Conservation (phyloP, 768 basidiomycete species). For the Lepiota venenata region DNA sequence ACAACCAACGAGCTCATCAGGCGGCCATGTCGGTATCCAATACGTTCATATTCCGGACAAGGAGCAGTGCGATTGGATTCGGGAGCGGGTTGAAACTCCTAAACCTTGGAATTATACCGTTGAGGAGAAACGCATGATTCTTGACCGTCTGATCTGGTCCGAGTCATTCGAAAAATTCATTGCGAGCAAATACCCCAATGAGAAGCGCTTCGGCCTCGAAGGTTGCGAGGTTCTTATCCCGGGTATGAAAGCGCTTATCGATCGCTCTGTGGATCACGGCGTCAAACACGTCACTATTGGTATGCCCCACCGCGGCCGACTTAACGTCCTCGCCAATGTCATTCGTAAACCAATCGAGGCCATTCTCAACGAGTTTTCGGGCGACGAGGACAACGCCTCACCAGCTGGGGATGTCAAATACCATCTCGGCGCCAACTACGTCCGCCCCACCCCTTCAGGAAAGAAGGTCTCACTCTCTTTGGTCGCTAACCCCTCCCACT, state of each 20-base stretch:
- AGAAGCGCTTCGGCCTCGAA: constrained; percentile 98
- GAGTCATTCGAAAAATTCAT: constrained; percentile 99
- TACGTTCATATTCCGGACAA: constrained; percentile 97
- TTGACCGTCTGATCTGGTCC: constrained; percentile 99
- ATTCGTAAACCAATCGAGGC: constrained; percentile 98
- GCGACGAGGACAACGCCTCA: constrained; percentile 66
- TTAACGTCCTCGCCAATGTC: constrained; percentile 97
- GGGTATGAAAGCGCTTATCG: constrained; percentile 99
- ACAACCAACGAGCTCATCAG: constrained; percentile 33
- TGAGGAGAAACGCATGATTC: constrained; percentile 98
- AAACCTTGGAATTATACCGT: constrained; percentile 97
- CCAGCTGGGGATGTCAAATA: constrained; percentile 99
- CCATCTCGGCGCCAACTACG: constrained; percentile 98
- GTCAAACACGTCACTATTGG: constrained; percentile 96
- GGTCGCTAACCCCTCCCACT: constrained; percentile 97
- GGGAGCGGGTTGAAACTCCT: constrained; percentile 92
- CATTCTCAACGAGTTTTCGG: constrained; percentile 95
- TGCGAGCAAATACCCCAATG: constrained; percentile 97
- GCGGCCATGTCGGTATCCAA: constrained; percentile 85
- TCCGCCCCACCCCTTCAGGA: constrained; percentile 95
- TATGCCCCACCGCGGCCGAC: constrained; percentile 98
- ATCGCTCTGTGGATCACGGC: constrained; percentile 95
- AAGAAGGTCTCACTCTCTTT: constrained; percentile 97
- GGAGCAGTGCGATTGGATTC: constrained; percentile 99
- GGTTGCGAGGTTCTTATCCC: constrained; percentile 97